phyloP scores from a whole-genome alignment of 768 basidiomycete species.

The Tylopilus vinaceipallidus region DNA sequence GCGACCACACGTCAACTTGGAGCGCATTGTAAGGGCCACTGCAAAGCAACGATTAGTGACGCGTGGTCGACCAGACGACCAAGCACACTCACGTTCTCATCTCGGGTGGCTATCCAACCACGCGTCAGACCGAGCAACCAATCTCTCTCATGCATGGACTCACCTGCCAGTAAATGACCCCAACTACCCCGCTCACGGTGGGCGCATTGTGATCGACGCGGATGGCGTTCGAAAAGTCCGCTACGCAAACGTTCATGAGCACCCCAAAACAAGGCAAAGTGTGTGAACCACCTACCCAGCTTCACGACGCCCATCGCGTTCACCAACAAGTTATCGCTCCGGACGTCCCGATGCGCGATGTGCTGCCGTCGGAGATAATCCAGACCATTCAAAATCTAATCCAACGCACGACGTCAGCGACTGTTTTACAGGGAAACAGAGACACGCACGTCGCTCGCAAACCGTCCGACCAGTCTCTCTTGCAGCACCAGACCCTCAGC shows the following conservation, averaged over 20 bases:
- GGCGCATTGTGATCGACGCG: slow-evolving; percentile 52
- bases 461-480: slow-evolving; percentile 70
- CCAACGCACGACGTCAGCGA: slow-evolving; percentile 2
- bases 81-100: slow-evolving; percentile 55
- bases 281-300: slow-evolving; percentile 49
- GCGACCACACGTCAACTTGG: slow-evolving; percentile 77
- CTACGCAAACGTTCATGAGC: slow-evolving; percentile 34
- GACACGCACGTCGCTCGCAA: slow-evolving; percentile 69
- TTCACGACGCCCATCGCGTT: slow-evolving; percentile 70
- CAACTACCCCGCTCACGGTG: slow-evolving; percentile 55
- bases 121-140: not conserved
- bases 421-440: not conserved
- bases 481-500: slow-evolving; percentile 60
- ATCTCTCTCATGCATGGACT: slow-evolving; percentile 14
- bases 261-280: not conserved
- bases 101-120: slow-evolving; percentile 59
- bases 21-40: slow-evolving; percentile 72
- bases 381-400: slow-evolving; percentile 62
- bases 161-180: slow-evolving; percentile 81
- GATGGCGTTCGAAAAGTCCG: slow-evolving; percentile 80
- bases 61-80: not conserved
- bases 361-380: slow-evolving; percentile 60
- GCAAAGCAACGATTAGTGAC: slow-evolving; percentile 8
- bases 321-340: slow-evolving; percentile 79
- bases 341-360: slow-evolving; percentile 81